These are phyloP conservation scores for Cucurbita moschata DNA, from an alignment of 306 rosid species.

Conservation along the genomic window DNA sequence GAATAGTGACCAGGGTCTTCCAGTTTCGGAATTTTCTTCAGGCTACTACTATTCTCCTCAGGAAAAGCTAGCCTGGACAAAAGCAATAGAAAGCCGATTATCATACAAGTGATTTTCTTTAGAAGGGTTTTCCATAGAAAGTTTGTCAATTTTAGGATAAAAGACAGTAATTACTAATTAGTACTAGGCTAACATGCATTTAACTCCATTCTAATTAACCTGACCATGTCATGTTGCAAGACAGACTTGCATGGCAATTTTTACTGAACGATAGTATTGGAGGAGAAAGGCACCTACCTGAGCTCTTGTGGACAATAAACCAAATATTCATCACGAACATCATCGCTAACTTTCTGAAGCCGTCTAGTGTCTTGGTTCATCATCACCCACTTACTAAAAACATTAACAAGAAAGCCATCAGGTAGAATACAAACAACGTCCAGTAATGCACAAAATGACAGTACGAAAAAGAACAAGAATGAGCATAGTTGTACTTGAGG, in stretches of 20 bases:
- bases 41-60: slow-evolving; percentile 48
- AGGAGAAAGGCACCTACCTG: slow-evolving; percentile 31
- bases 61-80: slow-evolving; percentile 56
- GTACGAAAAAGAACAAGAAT: not conserved
- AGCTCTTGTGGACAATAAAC: slow-evolving; percentile 58
- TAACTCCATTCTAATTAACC: not conserved
- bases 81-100: not conserved
- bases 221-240: not conserved
- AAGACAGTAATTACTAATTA: not conserved
- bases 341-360: slow-evolving; percentile 73
- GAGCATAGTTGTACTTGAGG: not conserved
- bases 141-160: not conserved
- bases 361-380: slow-evolving; percentile 86
- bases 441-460: not conserved
- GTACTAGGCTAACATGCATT: not conserved
- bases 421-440: not conserved
- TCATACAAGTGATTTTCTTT: not conserved
- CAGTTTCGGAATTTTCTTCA: slow-evolving; percentile 66
- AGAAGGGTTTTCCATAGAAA: not conserved
- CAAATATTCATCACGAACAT: slow-evolving; percentile 61
- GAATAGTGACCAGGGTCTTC: slow-evolving; percentile 59
- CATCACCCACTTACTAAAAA: slow-evolving; percentile 94
- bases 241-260: not conserved
- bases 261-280: not conserved
- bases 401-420: slow-evolving; percentile 1